These are phyloP conservation scores for Candida sp. DNA, from an alignment of 1,139 yeast species.

Conservation along the genomic window DNA sequence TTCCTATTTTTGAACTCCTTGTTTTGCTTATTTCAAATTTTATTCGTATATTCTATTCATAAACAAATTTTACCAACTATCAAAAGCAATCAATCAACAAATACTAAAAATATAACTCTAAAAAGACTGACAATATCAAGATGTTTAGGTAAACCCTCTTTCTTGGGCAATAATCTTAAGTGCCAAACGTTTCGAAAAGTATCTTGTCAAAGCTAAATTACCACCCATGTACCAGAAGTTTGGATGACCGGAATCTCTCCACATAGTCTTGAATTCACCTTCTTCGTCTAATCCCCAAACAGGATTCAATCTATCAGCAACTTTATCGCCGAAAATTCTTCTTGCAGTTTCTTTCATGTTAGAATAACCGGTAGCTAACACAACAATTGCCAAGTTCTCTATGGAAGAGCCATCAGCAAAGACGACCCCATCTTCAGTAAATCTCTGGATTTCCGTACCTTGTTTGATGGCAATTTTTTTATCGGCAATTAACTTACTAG, in stretches of 20 bases:
- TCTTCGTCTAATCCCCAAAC: conserved; percentile 34
- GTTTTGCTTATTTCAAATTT: too few relatives aligned
- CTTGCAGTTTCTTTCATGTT: conserved; percentile 39
- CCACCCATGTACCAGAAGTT: conserved; percentile 39
- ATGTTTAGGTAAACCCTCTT: conserved; percentile 6
- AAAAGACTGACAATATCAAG: not conserved
- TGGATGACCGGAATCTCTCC: conserved; percentile 32
- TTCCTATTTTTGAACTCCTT: too few relatives aligned
- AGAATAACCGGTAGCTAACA: conserved; percentile 42
- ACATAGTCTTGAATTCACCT: conserved; percentile 32
- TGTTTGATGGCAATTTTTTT: conserved; percentile 32
- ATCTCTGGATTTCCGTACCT: conserved; percentile 24
- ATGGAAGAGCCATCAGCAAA: conserved; percentile 32
- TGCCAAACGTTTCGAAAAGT: conserved; percentile 29
- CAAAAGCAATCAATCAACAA: not conserved
- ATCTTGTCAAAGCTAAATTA: conserved; percentile 31
- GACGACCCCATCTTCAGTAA: conserved; percentile 31
- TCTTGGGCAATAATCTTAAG: conserved; percentile 25
- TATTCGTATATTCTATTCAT: not conserved
- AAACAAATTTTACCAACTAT: not conserved
- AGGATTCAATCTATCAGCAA: conserved; percentile 23
- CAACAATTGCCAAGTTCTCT: conserved; percentile 32
- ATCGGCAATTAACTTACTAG: conserved; percentile 32
- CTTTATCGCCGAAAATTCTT: conserved; percentile 28
- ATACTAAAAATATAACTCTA: not conserved